These are phyloP conservation scores for Sarocladium kiliense DNA, from an alignment of 2,329 filamentous ascomycete genomes.

Conservation along the genomic window DNA sequence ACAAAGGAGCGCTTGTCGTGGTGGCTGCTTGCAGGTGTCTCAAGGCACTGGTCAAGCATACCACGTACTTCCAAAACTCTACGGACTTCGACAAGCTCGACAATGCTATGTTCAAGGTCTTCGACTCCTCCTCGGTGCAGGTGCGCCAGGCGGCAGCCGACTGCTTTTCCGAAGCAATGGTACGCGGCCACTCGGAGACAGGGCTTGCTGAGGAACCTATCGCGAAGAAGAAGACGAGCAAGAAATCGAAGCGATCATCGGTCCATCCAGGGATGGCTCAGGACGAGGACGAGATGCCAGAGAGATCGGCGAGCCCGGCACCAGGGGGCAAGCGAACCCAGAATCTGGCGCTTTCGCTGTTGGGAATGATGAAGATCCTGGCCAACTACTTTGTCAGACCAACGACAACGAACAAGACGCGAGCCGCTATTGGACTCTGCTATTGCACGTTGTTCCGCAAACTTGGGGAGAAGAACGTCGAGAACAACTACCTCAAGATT, in stretches of 20 bases:
- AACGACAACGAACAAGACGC: constrained; percentile 72
- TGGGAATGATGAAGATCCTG: constrained; percentile 73
- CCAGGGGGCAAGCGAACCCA: constrained; percentile 62
- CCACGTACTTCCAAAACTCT: constrained; percentile 79
- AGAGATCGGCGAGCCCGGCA: constrained; percentile 68
- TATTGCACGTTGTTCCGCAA: constrained; percentile 77
- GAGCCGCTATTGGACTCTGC: constrained; percentile 80
- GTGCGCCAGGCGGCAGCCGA: constrained; percentile 84
- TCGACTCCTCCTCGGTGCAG: constrained; percentile 69
- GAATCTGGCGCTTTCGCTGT: constrained; percentile 67
- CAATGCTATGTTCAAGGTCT: constrained; percentile 74
- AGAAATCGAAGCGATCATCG: constrained; percentile 52
- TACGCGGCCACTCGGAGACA: constrained; percentile 64
- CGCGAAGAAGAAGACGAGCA: constrained; percentile 65
- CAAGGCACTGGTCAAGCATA: constrained; percentile 65
- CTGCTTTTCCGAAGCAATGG: constrained; percentile 75
- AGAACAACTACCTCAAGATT: constrained; percentile 76
- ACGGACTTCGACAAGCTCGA: constrained; percentile 89
- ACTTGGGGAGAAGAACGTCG: constrained; percentile 76
- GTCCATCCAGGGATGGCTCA: constrained; percentile 54
- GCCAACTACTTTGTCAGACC: constrained; percentile 75
- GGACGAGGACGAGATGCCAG: constrained; percentile 67
- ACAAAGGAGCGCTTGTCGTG: constrained; percentile 81
- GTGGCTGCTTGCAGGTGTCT: constrained; percentile 75
- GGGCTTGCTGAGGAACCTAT: constrained; percentile 40